Conservation (phyloP, 148 eudicot genomes). For the Rheum nobile region DNA sequence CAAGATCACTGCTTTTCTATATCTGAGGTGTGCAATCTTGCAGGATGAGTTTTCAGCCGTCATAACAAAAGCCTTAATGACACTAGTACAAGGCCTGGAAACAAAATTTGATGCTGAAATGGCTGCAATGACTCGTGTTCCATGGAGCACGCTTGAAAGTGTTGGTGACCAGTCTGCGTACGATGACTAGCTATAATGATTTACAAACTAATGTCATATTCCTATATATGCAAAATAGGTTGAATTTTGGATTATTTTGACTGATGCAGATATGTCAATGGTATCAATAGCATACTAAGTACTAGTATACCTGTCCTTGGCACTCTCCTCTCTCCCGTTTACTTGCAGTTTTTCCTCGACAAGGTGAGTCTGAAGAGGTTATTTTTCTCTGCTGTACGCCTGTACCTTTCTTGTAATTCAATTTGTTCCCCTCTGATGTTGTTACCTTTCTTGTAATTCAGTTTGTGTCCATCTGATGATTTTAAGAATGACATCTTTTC, state of each 20-base stretch:
- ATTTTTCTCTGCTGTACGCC: no score
- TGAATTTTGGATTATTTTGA: constrained; percentile 8
- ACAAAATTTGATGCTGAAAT: constrained; percentile 93
- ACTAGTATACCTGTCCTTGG: constrained; percentile 86
- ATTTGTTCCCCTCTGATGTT: background rate
- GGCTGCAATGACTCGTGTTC: constrained; percentile 96
- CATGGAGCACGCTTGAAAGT: constrained; percentile 96
- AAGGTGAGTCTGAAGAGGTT: constrained; percentile 44
- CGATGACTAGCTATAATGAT: constrained; percentile 14
- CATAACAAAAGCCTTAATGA: constrained; percentile 73
- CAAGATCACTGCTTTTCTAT: background rate
- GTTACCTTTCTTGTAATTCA: background rate
- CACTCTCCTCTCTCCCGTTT: constrained; percentile 73
- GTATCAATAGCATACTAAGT: constrained; percentile 62
- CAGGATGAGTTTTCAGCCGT: constrained; percentile 98
- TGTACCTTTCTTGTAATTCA: background rate
- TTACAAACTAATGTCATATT: background rate
- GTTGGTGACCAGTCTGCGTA: constrained; percentile 98
- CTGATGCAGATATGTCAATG: constrained; percentile 74
- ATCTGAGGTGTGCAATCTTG: constrained; percentile 9
- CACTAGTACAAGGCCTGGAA: constrained; percentile 87
- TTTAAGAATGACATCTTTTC: background rate
- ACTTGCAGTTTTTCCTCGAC: constrained; percentile 95
- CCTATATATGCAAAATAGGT: background rate
- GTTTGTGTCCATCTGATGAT: background rate